phyloP scores from a whole-genome alignment of 2,329 filamentous ascomycete genomes.

The Xylaria sp. region DNA sequence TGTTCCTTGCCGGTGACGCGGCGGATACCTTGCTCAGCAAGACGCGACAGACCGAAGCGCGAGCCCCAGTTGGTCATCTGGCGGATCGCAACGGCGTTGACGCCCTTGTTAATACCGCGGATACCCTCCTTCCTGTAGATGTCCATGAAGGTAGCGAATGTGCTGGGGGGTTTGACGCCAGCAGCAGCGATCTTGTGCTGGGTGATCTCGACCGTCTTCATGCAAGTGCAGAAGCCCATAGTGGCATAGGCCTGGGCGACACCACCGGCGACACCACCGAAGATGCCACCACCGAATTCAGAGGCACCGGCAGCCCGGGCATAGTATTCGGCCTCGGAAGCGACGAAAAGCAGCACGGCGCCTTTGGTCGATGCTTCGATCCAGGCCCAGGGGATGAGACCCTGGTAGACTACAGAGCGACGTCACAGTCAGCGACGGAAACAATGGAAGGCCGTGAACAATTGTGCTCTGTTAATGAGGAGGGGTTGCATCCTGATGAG shows the following conservation, averaged over 20 bases:
- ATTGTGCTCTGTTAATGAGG: not conserved
- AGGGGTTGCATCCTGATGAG: not conserved
- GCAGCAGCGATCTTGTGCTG: conserved; percentile 91
- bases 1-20: conserved; percentile 80
- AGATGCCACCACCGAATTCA: conserved; percentile 89
- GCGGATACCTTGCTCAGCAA: conserved; percentile 91
- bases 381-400: conserved; percentile 99
- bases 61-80: conserved; percentile 99
- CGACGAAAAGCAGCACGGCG: conserved; percentile 98
- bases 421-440: conserved; percentile 16
- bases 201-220: conserved; percentile 99
- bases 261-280: conserved; percentile 91
- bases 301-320: conserved; percentile 83
- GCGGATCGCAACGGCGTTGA: conserved; percentile 97
- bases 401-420: conserved; percentile 85
- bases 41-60: conserved; percentile 90
- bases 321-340: conserved; percentile 97
- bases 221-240: conserved; percentile 99
- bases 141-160: conserved; percentile 94
- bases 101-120: conserved; percentile 95
- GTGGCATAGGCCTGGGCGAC: conserved; percentile 98
- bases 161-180: conserved; percentile 87
- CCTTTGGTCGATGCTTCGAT: conserved; percentile 99
- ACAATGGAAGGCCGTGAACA: not conserved
- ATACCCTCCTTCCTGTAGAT: conserved; percentile 97